Percentiles rank a stretch among this genome's conserved stretches.
Evolutionary conservation across 2,329 filamentous ascomycete species (phyloP).

Genomic region (Chaetomium strumarium): DNA sequence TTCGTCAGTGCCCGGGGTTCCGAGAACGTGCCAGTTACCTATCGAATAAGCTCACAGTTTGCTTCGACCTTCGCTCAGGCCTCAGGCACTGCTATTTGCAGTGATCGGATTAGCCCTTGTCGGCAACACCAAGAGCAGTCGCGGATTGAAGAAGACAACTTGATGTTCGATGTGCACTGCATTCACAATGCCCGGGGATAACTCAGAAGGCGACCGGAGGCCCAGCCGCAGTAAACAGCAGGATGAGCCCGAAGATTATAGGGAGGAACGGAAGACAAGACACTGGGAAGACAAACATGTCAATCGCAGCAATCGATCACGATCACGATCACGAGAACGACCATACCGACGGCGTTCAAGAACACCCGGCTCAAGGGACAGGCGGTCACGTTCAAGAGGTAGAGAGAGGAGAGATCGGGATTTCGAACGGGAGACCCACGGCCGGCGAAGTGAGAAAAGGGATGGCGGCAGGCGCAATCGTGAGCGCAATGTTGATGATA

Average conservation of each 20-base stretch:
- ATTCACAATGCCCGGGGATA: slow-evolving; percentile 17
- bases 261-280: slow-evolving; percentile 14
- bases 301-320: slow-evolving; percentile 14
- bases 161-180: neutral
- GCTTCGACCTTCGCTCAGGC: too few relatives aligned
- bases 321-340: slow-evolving; percentile 18
- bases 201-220: slow-evolving; percentile 7
- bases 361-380: slow-evolving; percentile 18
- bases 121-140: too few relatives aligned
- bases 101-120: too few relatives aligned
- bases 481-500: slow-evolving; percentile 10
- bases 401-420: slow-evolving; percentile 16
- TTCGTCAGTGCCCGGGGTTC: too few relatives aligned
- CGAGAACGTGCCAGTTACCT: too few relatives aligned
- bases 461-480: slow-evolving; percentile 9
- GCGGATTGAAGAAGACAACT: neutral
- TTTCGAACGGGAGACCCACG: slow-evolving; percentile 7
- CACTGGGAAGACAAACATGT: slow-evolving; percentile 12
- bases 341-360: slow-evolving; percentile 20
- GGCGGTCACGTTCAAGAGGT: slow-evolving; percentile 20
- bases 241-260: slow-evolving; percentile 4
- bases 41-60: too few relatives aligned
- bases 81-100: too few relatives aligned
- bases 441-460: slow-evolving; percentile 8
- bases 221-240: slow-evolving; percentile 18